Evolutionary conservation across 352 stramenopile species (phyloP).

Genomic region (Globisporangium paddicum): DNA sequence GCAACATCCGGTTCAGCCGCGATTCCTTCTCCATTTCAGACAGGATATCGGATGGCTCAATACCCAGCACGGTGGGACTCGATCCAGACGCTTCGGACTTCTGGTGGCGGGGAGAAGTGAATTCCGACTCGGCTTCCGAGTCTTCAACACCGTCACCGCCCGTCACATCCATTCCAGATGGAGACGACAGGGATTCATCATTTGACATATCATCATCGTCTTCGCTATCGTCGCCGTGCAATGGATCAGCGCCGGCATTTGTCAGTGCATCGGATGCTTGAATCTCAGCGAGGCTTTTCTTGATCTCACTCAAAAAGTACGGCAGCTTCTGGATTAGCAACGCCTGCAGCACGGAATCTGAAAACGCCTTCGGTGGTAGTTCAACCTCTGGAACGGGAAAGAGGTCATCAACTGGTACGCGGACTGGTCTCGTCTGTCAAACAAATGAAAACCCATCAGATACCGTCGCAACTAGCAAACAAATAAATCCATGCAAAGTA

Average conservation of each 20-base stretch:
- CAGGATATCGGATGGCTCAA: slow-evolving; percentile 47
- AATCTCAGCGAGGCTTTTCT: slow-evolving; percentile 62
- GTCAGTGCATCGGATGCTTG: slow-evolving; percentile 38
- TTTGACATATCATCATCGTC: slow-evolving; percentile 87
- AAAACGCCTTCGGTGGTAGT: slow-evolving; percentile 59
- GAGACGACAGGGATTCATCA: slow-evolving; percentile 64
- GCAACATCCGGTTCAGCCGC: slow-evolving; percentile 62
- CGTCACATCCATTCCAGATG: slow-evolving; percentile 56
- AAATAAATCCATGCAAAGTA: background rate
- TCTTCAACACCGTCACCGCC: slow-evolving; percentile 38
- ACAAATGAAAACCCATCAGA: slow-evolving; percentile 4
- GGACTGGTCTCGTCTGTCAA: slow-evolving; percentile 68
- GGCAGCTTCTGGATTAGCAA: slow-evolving; percentile 68
- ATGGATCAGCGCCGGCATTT: slow-evolving; percentile 26
- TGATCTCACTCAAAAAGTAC: slow-evolving; percentile 76
- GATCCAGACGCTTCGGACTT: slow-evolving; percentile 9
- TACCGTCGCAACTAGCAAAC: background rate
- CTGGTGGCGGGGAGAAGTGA: slow-evolving; percentile 21
- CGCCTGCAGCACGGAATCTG: slow-evolving; percentile 53
- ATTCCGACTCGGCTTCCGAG: slow-evolving; percentile 56
- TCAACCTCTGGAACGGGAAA: slow-evolving; percentile 75
- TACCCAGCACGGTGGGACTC: slow-evolving; percentile 8
- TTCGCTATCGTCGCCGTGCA: slow-evolving; percentile 54
- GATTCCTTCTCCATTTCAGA: slow-evolving; percentile 78
- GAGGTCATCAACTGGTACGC: slow-evolving; percentile 80